Base-by-base conservation (phyloP, 2,329 filamentous ascomycete genomes). In the Trichothecium sympodiale region DNA sequence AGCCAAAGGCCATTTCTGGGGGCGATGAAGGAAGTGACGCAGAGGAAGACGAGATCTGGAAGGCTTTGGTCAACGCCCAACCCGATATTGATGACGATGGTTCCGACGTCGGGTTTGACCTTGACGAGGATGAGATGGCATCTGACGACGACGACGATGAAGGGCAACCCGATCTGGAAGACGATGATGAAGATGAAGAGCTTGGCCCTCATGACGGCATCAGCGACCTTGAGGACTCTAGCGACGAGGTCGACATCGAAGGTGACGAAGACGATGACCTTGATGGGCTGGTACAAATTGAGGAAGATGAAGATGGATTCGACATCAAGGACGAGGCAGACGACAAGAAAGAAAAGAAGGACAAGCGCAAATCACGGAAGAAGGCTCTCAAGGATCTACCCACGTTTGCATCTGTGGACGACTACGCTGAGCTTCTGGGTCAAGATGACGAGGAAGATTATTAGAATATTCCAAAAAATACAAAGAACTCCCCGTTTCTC, bases 321-420 rank as follows among this genome's bases (percentile, higher is more conserved):
- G 55, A 57, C 26, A 60, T 64, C 23, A 60, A 62, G 8, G 64
- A 63, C 46, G 55, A 70, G 58, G 54, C 73, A 66, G 60, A 81
- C 76, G 68, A 77, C 65, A 64, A 80, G 70, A 67, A 84, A 76
- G 65, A 49, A 17, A 38, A 41, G 35, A 53, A 48, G 39, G 45
- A 50, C 28, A 54, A 51, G 41, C 42, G 52, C 36, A 58, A 57
- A 33, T 62, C 75, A 54, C 84, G 83, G 63, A 80, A 74, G 63
- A 86, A 80, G 70, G 85, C 85, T 64, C 68, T 96, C 57, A 94
- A 87, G 71, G 77, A 77, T 44, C 65, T 98, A 47, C 91, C 91
- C 6, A 93, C 78, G 26, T 98, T 98, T 64, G 91, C 93, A 15
- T 93, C 85, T 23, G 82, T 73, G 23, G 91, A 96, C 37, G 91